phyloP scores from a whole-genome alignment of 108 stramenopile species.

The Cylindrotheca fusiformis region DNA sequence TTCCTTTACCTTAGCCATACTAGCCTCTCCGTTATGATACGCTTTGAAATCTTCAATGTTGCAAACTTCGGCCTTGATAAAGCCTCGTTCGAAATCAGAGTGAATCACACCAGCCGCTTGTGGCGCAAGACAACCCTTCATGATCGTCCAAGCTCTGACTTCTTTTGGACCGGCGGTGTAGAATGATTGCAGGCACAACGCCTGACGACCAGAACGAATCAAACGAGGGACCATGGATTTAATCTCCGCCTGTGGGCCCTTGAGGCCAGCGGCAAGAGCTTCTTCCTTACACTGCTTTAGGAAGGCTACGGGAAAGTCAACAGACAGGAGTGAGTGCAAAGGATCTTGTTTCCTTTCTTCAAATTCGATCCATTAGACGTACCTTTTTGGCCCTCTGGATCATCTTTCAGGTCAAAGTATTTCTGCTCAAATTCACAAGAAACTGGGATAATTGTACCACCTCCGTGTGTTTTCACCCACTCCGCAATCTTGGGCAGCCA shows the following conservation, averaged over 20 bases:
- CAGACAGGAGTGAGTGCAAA: not conserved
- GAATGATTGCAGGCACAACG: conserved; percentile 95
- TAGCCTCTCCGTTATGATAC: conserved; percentile 80
- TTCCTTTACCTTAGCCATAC: conserved; percentile 97
- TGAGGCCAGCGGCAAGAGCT: conserved; percentile 79
- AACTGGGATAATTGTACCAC: conserved; percentile 97
- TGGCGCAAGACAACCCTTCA: conserved; percentile 88
- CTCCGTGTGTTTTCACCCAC: conserved; percentile 95
- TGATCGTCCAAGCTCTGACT: conserved; percentile 98
- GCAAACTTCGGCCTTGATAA: conserved; percentile 99
- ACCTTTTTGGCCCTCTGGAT: conserved; percentile 69
- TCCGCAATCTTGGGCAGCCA: conserved; percentile 94
- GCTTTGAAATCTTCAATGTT: conserved; percentile 96
- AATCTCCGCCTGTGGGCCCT: conserved; percentile 83
- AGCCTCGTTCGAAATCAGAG: conserved; percentile 98
- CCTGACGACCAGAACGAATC: conserved; percentile 93
- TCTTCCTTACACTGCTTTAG: conserved; percentile 77
- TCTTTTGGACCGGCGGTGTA: conserved; percentile 99
- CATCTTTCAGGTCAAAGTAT: conserved; percentile 71
- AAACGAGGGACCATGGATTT: conserved; percentile 93
- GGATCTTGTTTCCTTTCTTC: not conserved
- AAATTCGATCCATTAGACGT: conserved; percentile 2
- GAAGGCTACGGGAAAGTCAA: conserved; percentile 54
- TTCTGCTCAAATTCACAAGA: conserved; percentile 98
- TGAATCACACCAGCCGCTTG: conserved; percentile 99